These are phyloP conservation scores for Polytrichum formosum DNA, from an alignment of 225 moss, liverwort and hornwort species.

Conservation along the genomic window DNA sequence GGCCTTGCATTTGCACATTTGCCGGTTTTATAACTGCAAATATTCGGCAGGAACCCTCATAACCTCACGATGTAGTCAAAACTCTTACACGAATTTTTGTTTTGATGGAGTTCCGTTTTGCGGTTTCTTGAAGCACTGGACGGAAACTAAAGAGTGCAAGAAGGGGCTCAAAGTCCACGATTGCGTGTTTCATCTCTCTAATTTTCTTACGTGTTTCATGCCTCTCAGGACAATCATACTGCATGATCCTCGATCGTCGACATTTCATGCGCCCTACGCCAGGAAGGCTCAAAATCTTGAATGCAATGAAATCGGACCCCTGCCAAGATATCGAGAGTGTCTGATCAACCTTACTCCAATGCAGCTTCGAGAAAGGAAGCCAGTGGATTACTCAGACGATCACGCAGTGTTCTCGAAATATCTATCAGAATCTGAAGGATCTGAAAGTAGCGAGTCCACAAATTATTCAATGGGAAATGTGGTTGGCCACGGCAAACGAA, in stretches of 20 bases:
- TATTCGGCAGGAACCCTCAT: too few relatives aligned
- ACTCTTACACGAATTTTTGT: too few relatives aligned
- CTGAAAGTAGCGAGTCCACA: constrained; percentile 24
- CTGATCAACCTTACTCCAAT: constrained; percentile 30
- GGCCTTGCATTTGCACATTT: too few relatives aligned
- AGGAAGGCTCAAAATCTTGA: background rate
- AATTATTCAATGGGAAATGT: constrained; percentile 34
- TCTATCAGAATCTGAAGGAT: constrained; percentile 42
- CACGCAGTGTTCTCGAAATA: constrained; percentile 35
- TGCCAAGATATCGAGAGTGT: constrained; percentile 14
- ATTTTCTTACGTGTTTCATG: too few relatives aligned
- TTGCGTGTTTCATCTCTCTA: too few relatives aligned
- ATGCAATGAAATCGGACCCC: constrained; percentile 16
- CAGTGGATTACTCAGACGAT: constrained; percentile 65
- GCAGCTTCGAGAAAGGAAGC: constrained; percentile 71
- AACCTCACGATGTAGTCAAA: too few relatives aligned
- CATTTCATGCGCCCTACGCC: background rate
- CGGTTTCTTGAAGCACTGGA: too few relatives aligned
- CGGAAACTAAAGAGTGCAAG: too few relatives aligned
- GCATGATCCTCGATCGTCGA: background rate
- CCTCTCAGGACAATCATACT: too few relatives aligned
- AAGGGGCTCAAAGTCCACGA: too few relatives aligned
- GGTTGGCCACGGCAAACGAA: constrained; percentile 38
- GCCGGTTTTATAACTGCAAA: too few relatives aligned
- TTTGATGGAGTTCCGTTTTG: too few relatives aligned